A percentile compares a stretch with the other conserved stretches of the same genome.
Conservation (phyloP, 768 basidiomycete species). For the Boletus sp. region DNA sequence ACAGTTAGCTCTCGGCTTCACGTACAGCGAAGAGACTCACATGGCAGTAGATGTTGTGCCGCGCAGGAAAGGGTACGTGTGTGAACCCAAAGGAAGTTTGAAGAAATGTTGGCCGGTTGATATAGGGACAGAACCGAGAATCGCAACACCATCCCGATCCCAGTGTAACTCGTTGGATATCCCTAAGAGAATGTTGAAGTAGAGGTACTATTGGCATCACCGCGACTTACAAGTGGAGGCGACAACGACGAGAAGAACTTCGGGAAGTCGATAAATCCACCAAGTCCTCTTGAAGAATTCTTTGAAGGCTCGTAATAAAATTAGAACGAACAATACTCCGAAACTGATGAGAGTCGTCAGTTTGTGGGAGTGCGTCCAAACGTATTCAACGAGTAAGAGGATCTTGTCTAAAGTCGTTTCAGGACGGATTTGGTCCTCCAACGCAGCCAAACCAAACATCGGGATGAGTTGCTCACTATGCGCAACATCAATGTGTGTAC, state of each 20-base stretch:
- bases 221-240: slow-evolving; percentile 66
- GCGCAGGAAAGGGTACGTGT: slow-evolving; percentile 61
- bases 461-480: slow-evolving; percentile 79
- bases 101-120: slow-evolving; percentile 61
- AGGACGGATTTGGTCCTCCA: slow-evolving; percentile 55
- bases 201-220: background rate
- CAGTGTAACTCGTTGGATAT: slow-evolving; percentile 67
- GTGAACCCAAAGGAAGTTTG: slow-evolving; percentile 63
- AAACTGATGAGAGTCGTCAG: slow-evolving; percentile 76
- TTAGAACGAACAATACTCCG: slow-evolving; percentile 60
- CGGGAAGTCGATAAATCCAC: slow-evolving; percentile 80
- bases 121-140: slow-evolving; percentile 76
- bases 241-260: slow-evolving; percentile 86
- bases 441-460: slow-evolving; percentile 74
- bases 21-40: slow-evolving; percentile 34
- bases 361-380: slow-evolving; percentile 52
- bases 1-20: background rate
- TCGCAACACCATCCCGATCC: slow-evolving; percentile 76
- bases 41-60: slow-evolving; percentile 84
- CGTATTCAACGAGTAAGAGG: slow-evolving; percentile 64
- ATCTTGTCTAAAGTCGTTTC: slow-evolving; percentile 75
- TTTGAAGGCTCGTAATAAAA: slow-evolving; percentile 60
- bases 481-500: background rate
- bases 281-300: slow-evolving; percentile 54
- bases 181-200: slow-evolving; percentile 39